Evolutionary conservation across 441 rosid genomes (phyloP).

Genomic region (Populus trichocarpa): DNA sequence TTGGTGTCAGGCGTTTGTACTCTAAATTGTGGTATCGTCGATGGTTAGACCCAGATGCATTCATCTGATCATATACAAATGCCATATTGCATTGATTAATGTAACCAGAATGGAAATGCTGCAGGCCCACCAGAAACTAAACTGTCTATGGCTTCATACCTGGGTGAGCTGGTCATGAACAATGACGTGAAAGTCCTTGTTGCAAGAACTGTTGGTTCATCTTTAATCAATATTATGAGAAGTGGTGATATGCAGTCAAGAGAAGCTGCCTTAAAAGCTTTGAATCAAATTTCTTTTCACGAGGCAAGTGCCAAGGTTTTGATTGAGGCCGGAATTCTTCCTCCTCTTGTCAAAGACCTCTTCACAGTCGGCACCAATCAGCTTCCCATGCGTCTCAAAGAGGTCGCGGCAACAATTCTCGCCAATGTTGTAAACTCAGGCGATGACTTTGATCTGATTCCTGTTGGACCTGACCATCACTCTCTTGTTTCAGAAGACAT

Average conservation of each 20-base stretch:
- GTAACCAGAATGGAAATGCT: constrained; percentile 28
- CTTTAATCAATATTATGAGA: constrained; percentile 73
- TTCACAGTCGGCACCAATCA: constrained; percentile 67
- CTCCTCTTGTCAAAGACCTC: constrained; percentile 83
- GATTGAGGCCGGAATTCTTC: constrained; percentile 79
- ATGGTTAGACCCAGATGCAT: not conserved
- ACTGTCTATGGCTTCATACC: constrained; percentile 80
- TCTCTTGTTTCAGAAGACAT: constrained; percentile 83
- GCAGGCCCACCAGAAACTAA: constrained; percentile 86
- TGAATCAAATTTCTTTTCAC: constrained; percentile 78
- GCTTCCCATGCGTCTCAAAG: constrained; percentile 84
- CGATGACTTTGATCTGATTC: constrained; percentile 57
- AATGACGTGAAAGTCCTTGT: constrained; percentile 78
- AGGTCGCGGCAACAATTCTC: constrained; percentile 89
- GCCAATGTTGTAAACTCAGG: constrained; percentile 85
- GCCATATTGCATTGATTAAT: constrained; percentile 17
- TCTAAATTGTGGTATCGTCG: not conserved
- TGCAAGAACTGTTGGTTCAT: constrained; percentile 80
- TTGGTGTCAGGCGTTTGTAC: not conserved
- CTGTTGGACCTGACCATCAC: constrained; percentile 64
- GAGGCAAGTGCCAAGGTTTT: constrained; percentile 80
- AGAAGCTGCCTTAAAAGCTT: constrained; percentile 87
- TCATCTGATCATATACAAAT: not conserved
- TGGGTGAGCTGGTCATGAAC: constrained; percentile 80
- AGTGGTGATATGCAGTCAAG: constrained; percentile 60